A percentile compares a stretch with the other conserved stretches of the same genome.
Conservation (phyloP, 768 basidiomycete genomes). For the Tylopilus felleus region DNA sequence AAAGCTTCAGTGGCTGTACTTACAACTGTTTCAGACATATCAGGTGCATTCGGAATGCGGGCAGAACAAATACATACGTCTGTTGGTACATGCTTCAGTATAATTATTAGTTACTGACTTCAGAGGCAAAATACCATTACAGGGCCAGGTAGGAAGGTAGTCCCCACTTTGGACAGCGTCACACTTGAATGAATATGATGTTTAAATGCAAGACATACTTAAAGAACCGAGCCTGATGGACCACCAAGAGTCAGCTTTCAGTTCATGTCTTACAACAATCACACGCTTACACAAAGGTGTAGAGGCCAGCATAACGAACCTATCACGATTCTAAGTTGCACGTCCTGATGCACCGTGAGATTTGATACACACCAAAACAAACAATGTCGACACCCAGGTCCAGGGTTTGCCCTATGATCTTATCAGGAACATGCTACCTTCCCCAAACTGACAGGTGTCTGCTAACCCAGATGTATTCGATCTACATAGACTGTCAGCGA, state of each 20-base stretch:
- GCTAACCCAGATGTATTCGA: conserved; percentile 13
- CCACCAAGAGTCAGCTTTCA: neutral
- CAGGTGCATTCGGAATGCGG: neutral
- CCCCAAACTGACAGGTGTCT: neutral
- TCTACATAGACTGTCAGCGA: neutral
- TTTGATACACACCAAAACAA: neutral
- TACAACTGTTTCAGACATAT: neutral
- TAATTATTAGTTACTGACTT: neutral
- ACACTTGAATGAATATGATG: neutral
- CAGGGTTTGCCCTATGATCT: neutral
- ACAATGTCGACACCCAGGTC: too few relatives aligned
- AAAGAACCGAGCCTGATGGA: neutral
- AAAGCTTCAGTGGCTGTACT: neutral
- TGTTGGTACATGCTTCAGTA: neutral
- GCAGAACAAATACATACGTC: neutral
- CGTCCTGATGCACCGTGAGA: too few relatives aligned
- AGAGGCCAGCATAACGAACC: conserved; percentile 11
- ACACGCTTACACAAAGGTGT: neutral
- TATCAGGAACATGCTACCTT: neutral
- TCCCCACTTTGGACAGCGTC: neutral
- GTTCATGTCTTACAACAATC: neutral
- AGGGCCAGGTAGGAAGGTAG: neutral
- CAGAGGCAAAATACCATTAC: neutral
- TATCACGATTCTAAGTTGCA: too few relatives aligned
- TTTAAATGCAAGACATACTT: neutral